A percentile compares a stretch with the other conserved stretches of the same genome.
These are phyloP conservation scores for Tranzscheliella williamsii DNA, from an alignment of 1,284 basidiomycete genomes.

Conservation along the genomic window DNA sequence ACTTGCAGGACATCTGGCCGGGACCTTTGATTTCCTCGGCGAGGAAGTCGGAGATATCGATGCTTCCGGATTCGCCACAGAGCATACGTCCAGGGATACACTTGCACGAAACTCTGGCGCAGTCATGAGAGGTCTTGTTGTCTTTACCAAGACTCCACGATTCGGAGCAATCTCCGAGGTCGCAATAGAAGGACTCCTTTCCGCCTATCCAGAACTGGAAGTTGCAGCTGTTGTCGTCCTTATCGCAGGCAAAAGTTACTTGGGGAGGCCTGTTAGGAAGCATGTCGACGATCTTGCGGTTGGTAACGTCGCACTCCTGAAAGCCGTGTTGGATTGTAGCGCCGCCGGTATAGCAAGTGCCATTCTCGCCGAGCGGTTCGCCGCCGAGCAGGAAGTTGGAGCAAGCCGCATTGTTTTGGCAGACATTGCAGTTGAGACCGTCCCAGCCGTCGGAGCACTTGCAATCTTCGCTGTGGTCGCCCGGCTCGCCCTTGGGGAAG, in stretches of 20 bases:
- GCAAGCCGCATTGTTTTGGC: conserved; percentile 32
- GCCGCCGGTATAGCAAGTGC: conserved; percentile 92
- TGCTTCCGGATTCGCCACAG: conserved; percentile 91
- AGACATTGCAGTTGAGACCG: conserved; percentile 78
- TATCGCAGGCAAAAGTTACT: conserved; percentile 75
- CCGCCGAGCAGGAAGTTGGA: conserved; percentile 40
- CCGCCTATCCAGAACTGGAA: conserved; percentile 84
- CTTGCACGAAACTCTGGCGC: conserved; percentile 74
- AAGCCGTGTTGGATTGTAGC: conserved; percentile 87
- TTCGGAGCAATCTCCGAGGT: conserved; percentile 71
- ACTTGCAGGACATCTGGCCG: conserved; percentile 80
- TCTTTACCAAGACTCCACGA: conserved; percentile 29
- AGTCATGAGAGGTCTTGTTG: conserved; percentile 64
- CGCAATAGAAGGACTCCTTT: conserved; percentile 94
- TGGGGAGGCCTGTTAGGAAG: conserved; percentile 85
- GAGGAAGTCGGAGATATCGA: conserved; percentile 96
- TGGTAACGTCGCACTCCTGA: conserved; percentile 94
- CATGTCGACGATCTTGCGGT: conserved; percentile 85
- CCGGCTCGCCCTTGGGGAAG: conserved; percentile 62
- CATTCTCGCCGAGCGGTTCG: conserved; percentile 66
- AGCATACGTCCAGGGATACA: conserved; percentile 91
- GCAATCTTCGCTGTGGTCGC: conserved; percentile 67
- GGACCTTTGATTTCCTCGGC: conserved; percentile 87
- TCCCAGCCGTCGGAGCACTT: conserved; percentile 91
- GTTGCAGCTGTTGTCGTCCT: conserved; percentile 38